Evolutionary conservation across 352 stramenopile species (phyloP), one percentile per base, ranked within the genome.

Genomic region (Phytophthora idaei): DNA sequence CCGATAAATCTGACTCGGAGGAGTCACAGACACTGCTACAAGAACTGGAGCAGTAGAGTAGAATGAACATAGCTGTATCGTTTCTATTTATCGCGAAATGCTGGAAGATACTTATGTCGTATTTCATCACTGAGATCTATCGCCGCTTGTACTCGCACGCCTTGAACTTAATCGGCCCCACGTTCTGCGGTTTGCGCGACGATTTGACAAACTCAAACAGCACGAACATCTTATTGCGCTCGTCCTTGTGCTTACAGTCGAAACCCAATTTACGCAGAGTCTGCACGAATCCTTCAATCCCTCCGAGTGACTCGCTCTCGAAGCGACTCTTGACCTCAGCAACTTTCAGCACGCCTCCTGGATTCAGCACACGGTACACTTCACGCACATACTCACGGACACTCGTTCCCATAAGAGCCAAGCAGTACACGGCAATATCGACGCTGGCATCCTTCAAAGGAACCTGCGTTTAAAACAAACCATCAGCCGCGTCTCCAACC

Each of bases 401-500:
- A 67, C 98, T 99, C 25, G 94, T 99, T 25, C 97, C 98, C 98
- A 99, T 99, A 28, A 99, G 85, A 21, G 97, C 95, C 25, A 99
- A 84, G 72, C 94, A 99, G 74, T 99, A 99, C 14, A 99, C 89
- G 14, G 78, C 97, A 56, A 99, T 91, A 76, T 99, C 96, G 2
- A 99, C 83, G 15, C 77, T 91, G 53, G 76, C 78, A 61, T 98
- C 72, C 1, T 77, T 44, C 10, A 99, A 79, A 21, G 97, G 97
- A 32, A 99, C 95, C 81, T 98, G 71, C n/a, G 48, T 8, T n/a
- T 36, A 31, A 70, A 42, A 47, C 32, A 27, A 34, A 41, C 21
- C 29, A 58, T 66, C 10, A 58, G 47, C 25, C 28, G 48, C 27
- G 32, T 36, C 3, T 14, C 47, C 31, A 64, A 49, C 8, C 17